Percentiles rank a stretch among this genome's conserved stretches.
Conservation (phyloP, 139 green algal species). For the Chlorella sorokiniana region DNA sequence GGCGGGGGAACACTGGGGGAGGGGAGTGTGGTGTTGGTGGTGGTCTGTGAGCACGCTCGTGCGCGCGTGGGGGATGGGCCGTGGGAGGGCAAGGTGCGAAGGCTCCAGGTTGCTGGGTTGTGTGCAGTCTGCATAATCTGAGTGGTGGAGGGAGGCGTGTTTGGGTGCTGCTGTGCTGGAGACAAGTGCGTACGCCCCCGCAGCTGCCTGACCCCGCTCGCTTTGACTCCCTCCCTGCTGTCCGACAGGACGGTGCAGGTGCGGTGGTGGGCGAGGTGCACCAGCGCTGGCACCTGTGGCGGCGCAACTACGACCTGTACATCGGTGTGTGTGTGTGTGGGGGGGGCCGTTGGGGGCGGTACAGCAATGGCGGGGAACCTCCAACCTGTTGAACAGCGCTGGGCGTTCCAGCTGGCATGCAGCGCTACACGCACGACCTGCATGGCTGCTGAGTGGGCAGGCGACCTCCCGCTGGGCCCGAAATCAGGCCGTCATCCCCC, state of each 20-base stretch:
- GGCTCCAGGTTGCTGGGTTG: too few relatives aligned
- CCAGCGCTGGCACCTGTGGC: conserved; percentile 81
- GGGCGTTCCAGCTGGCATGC: too few relatives aligned
- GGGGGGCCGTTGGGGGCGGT: not conserved
- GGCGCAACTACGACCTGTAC: conserved; percentile 86
- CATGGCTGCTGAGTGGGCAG: too few relatives aligned
- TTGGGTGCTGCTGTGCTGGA: too few relatives aligned
- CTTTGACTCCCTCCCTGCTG: not conserved
- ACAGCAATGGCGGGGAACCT: too few relatives aligned
- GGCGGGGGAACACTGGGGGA: not conserved
- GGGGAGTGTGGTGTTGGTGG: not conserved
- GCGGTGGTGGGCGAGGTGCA: conserved; percentile 63
- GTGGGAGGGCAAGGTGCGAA: too few relatives aligned
- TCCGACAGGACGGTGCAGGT: conserved; percentile 12
- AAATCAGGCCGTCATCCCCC: not conserved
- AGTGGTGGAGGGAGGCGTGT: not conserved
- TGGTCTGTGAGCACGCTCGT: not conserved
- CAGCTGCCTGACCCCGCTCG: not conserved
- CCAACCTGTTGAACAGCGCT: too few relatives aligned
- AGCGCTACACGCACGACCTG: too few relatives aligned
- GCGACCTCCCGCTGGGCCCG: too few relatives aligned
- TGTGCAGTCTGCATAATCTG: too few relatives aligned
- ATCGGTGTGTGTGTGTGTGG: conserved; percentile 45
- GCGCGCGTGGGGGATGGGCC: too few relatives aligned
- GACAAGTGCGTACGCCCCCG: too few relatives aligned